phyloP scores from a whole-genome alignment of 2,329 filamentous ascomycete genomes.

The Lachnellula occidentalis region DNA sequence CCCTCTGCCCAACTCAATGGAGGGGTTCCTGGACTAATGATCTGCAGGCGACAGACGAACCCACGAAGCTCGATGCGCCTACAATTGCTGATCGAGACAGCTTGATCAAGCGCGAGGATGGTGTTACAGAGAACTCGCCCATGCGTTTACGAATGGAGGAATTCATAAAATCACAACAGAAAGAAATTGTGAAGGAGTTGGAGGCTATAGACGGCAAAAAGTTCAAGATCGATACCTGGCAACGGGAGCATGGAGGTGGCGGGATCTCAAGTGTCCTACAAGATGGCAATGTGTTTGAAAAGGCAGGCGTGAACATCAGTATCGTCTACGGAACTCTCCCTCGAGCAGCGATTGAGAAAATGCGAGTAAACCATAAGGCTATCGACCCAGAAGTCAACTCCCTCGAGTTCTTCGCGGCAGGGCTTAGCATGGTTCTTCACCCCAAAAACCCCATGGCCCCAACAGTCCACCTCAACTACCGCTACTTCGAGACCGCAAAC shows the following conservation, averaged over 20 bases:
- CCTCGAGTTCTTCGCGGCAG: slow-evolving; percentile 91
- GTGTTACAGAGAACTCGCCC: slow-evolving; percentile 71
- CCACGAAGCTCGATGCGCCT: slow-evolving; percentile 50
- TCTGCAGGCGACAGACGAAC: slow-evolving; percentile 28
- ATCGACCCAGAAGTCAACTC: slow-evolving; percentile 73
- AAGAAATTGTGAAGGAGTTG: slow-evolving; percentile 77
- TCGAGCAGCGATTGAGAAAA: slow-evolving; percentile 80
- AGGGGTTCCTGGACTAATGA: slow-evolving; percentile 17
- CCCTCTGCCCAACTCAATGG: not conserved
- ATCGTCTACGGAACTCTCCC: slow-evolving; percentile 91
- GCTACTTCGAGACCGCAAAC: slow-evolving; percentile 95
- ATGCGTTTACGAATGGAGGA: slow-evolving; percentile 98
- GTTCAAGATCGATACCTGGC: slow-evolving; percentile 84
- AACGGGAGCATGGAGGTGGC: slow-evolving; percentile 80
- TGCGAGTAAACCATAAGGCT: slow-evolving; percentile 92
- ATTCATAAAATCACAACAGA: slow-evolving; percentile 89
- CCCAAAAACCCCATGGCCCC: slow-evolving; percentile 95
- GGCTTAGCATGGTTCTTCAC: slow-evolving; percentile 87
- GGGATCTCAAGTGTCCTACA: slow-evolving; percentile 93
- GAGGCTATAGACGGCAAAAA: slow-evolving; percentile 76
- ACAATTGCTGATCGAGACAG: slow-evolving; percentile 82
- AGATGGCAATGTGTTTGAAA: slow-evolving; percentile 95
- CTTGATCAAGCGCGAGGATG: slow-evolving; percentile 70
- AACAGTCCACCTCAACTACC: slow-evolving; percentile 96
- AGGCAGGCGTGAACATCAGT: slow-evolving; percentile 91